These are phyloP conservation scores for Fusarium sambucinum DNA, from an alignment of 2,329 filamentous ascomycete species.

Conservation along the genomic window DNA sequence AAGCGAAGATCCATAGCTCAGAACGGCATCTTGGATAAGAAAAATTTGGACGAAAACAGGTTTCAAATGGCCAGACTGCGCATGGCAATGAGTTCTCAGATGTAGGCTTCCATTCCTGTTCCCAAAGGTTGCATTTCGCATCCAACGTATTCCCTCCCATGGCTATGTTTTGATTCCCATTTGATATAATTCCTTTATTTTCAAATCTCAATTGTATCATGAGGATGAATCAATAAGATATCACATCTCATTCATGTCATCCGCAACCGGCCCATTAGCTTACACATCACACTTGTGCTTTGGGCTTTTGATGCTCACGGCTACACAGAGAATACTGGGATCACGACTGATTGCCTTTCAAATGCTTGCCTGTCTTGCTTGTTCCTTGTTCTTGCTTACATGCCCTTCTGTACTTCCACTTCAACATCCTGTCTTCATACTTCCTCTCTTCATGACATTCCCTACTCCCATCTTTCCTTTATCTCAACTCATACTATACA, in stretches of 20 bases:
- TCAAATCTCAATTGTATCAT: not conserved
- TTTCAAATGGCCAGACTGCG: not conserved
- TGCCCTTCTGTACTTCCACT: slow-evolving; percentile 4
- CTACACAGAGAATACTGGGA: not conserved
- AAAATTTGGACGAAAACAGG: not conserved
- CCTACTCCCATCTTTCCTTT: slow-evolving; percentile 5
- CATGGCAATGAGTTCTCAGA: not conserved
- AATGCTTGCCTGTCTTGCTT: not conserved
- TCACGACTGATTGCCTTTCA: slow-evolving; percentile 8
- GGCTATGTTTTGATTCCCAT: slow-evolving; percentile 26
- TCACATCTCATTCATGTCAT: slow-evolving; percentile 3
- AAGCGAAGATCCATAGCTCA: slow-evolving; percentile 1
- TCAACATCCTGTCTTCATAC: slow-evolving; percentile 8
- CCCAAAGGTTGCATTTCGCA: not conserved
- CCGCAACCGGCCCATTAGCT: not conserved
- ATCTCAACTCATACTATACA: slow-evolving; percentile 20
- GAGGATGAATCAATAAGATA: not conserved
- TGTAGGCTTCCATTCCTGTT: not conserved
- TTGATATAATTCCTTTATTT: slow-evolving; percentile 9
- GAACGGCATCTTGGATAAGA: not conserved
- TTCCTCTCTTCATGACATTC: not conserved
- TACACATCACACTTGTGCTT: not conserved
- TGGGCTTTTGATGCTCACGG: not conserved
- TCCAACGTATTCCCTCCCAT: not conserved
- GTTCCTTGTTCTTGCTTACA: slow-evolving; percentile 4